Conservation (phyloP, 768 basidiomycete species). For the Russula vinacea region DNA sequence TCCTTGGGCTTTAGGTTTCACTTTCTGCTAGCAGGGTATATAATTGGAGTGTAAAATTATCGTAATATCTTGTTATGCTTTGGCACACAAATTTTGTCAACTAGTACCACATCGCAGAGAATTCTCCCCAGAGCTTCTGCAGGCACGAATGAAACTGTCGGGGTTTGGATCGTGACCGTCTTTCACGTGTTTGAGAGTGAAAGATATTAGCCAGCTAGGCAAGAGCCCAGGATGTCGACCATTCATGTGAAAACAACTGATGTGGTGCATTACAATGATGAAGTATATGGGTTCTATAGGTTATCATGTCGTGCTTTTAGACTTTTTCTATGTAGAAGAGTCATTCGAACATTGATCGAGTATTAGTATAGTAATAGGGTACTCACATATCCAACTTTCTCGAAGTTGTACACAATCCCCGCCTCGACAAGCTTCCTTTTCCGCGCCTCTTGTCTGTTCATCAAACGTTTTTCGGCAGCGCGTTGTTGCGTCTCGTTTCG, state of each 20-base stretch:
- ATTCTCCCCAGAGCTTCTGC: neutral
- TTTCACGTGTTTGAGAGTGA: neutral
- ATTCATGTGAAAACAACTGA: neutral
- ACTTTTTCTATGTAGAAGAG: slow-evolving; percentile 39
- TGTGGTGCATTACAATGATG: neutral
- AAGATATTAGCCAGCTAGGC: too few species aligned
- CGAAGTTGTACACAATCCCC: slow-evolving; percentile 87
- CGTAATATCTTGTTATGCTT: neutral
- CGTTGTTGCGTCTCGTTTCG: slow-evolving; percentile 70
- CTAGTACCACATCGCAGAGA: neutral
- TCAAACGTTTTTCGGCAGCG: slow-evolving; percentile 61
- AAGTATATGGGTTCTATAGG: neutral
- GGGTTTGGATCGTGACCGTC: neutral
- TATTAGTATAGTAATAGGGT: neutral
- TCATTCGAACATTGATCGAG: neutral
- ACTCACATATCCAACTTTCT: slow-evolving; percentile 79
- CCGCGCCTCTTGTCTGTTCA: slow-evolving; percentile 72
- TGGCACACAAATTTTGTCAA: neutral
- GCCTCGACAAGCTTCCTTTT: slow-evolving; percentile 73
- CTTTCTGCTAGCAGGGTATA: neutral
- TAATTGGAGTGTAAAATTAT: neutral
- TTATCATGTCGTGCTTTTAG: slow-evolving; percentile 31
- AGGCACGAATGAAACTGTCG: neutral
- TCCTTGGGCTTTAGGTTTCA: neutral
- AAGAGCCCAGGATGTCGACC: neutral